Base-by-base conservation (phyloP, 257 asterid genomes). In the Parsonsia alboflavescens region DNA sequence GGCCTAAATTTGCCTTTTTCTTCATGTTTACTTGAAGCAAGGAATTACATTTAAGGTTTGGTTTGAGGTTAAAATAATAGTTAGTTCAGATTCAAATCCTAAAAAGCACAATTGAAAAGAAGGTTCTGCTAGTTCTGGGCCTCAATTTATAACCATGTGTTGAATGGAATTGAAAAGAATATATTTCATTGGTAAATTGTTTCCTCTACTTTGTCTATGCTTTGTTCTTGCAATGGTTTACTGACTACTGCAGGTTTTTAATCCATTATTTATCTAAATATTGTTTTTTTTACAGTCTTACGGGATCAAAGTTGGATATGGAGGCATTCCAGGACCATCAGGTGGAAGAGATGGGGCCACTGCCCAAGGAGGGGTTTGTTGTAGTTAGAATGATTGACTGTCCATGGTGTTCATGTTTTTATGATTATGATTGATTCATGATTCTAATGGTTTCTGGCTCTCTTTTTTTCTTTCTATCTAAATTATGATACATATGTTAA, bases 301-400 rank as follows among this genome's bases (percentile, higher is more conserved):
- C 64, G 98, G 99, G 52, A 95, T 95, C 66, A 91, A 92, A 87
- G 91, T 95, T 24, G 99, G 99, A 42, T 87, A 89, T 28, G 95
- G 93, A 65, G 94, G 96, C 57, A 83, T 87, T 62, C 92, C 89
- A 0, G 96, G 97, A 71, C 84, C 96, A 15, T 86, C 97, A 44
- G 92, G 94, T 42, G 90, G 94, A 45, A 85, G 97, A 77, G 95
- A 82, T 71, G 96, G 93, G 70, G 75, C 87, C 71, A 84, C 83
- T 70, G 77, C 96, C 75, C 99, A 89, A 80, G 90, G 84, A 57
- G 97, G 97, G 71, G 96, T 96, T 71, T 92, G 99, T 85, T 95
- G 98, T 88, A 74, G 94, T 79, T 95, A 84, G 90, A 71, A 46
- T 10, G 58, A 71, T n/a, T 62, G 17, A 71, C 16, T 62, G 12